phyloP scores from a whole-genome alignment of 495 filamentous ascomycete species.

The Penicillium longicatenatum region DNA sequence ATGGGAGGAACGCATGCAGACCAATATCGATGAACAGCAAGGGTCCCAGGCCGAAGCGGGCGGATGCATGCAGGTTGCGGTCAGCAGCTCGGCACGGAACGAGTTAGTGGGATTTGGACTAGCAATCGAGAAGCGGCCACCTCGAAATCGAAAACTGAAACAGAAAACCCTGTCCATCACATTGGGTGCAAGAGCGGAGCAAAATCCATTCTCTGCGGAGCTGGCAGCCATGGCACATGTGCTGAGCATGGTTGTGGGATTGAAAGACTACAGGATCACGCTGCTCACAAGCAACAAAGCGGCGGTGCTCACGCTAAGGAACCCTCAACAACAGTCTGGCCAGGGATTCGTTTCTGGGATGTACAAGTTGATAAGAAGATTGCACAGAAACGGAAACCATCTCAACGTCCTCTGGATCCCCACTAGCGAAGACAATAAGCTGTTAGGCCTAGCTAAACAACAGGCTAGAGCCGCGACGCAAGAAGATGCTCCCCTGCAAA shows the following conservation, averaged over 20 bases:
- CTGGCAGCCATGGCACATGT: constrained; percentile 16
- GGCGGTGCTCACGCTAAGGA: constrained; percentile 3
- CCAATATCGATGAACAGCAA: constrained; percentile 1
- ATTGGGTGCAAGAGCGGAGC: constrained; percentile 6
- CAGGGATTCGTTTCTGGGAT: background rate
- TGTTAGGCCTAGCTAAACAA: constrained; percentile 21
- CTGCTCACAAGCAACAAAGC: constrained; percentile 13
- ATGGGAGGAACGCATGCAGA: constrained; percentile 16
- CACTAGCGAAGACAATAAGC: constrained; percentile 16
- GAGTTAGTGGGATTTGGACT: constrained; percentile 3
- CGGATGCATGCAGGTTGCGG: constrained; percentile 9
- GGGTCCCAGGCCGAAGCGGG: constrained; percentile 4
- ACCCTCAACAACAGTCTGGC: constrained; percentile 11
- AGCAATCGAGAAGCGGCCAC: background rate
- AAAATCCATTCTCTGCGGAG: constrained; percentile 18
- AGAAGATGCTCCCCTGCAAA: constrained; percentile 12
- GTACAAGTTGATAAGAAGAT: no score
- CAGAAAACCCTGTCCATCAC: constrained; percentile 9
- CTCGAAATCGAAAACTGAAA: constrained; percentile 12
- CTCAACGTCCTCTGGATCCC: constrained; percentile 7
- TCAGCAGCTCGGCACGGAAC: constrained; percentile 9
- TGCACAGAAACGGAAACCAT: no score
- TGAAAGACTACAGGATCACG: background rate
- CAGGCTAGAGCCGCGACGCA: constrained; percentile 17
- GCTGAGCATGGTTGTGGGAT: no score